Base-by-base conservation (phyloP, 441 rosid genomes). In the Euphorbia neoarborescens region DNA sequence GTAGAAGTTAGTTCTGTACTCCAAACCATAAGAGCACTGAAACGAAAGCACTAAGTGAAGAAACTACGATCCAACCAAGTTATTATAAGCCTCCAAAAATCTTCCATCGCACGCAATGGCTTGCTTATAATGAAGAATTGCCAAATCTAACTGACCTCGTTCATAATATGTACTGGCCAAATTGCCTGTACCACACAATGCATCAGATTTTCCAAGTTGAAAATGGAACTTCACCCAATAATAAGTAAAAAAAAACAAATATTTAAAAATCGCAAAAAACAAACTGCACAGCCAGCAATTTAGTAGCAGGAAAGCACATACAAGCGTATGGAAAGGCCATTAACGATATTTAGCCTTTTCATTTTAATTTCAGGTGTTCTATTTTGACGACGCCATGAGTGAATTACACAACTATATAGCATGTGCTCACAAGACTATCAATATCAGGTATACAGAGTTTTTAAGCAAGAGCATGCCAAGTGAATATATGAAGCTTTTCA, bases 11-110 rank as follows among this genome's bases (percentile, higher is more conserved):
- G 28, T 44, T 32, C 57, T 4, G 30, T 65, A 68, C 30, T 15
- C 32, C 19, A 25, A 48, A 28, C 25, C 30, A 30, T 32, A 38
- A 56, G 6, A 71, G 17, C 22, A 5, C 13, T 25, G 62, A 30
- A n/a, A 13, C 22, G 42, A 74, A 40, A 40, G n/a, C 59, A 17
- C 58, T 17, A 25, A 34, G 10, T 20, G 44, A 68, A 28, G 58
- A 28, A 25, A 66, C 32, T 59, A n/a, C 14, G 60, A 66, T 78
- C 90, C 76, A 77, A 95, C 99, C 97, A 95, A 81, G 84, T 92
- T 92, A 76, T 90, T 95, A 72, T 92, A 95, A 61, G 97, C 99
- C 89, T 95, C 99, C 81, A 90, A 75, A 83, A 87, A 92, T 79
- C 94, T 84, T 30, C 89, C 84, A 84, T 95, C 99, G 65, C 85